Evolutionary conservation across 192 early-diverging fungal species (phyloP).

Genomic region (Paraglomus occultum): DNA sequence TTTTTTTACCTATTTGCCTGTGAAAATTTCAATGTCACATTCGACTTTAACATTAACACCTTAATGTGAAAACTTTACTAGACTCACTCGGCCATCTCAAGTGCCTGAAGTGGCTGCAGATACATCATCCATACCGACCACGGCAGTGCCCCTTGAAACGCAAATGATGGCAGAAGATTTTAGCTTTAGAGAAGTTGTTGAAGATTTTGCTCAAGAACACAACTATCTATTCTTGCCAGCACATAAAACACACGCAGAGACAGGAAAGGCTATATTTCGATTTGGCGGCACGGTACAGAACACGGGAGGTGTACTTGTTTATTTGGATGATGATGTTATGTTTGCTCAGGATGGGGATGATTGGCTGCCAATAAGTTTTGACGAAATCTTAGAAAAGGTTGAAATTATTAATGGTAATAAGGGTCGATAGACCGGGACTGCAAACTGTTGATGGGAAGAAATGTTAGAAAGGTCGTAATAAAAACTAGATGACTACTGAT

Average conservation of each 20-base stretch:
- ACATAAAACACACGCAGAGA: constrained; percentile 45
- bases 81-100: constrained; percentile 31
- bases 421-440: no score
- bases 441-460: no score
- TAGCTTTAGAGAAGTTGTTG: constrained; percentile 58
- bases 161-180: constrained; percentile 35
- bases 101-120: constrained; percentile 14
- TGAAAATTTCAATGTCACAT: background rate
- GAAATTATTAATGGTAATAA: no score
- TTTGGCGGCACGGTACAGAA: constrained; percentile 47
- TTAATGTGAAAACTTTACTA: constrained; percentile 8
- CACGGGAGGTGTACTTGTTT: constrained; percentile 50
- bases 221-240: constrained; percentile 56
- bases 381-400: constrained; percentile 38
- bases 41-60: background rate
- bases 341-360: constrained; percentile 48
- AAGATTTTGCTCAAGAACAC: constrained; percentile 50
- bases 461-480: no score
- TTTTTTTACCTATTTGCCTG: background rate
- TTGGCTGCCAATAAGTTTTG: constrained; percentile 57
- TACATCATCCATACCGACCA: constrained; percentile 23
- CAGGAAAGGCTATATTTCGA: constrained; percentile 57
- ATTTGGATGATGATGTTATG: constrained; percentile 64
- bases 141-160: background rate
- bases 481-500: no score